Evolutionary conservation across 176 grass and related monocot genomes (phyloP), one percentile per base, ranked within the genome.

Genomic region (Ananas comosus): DNA sequence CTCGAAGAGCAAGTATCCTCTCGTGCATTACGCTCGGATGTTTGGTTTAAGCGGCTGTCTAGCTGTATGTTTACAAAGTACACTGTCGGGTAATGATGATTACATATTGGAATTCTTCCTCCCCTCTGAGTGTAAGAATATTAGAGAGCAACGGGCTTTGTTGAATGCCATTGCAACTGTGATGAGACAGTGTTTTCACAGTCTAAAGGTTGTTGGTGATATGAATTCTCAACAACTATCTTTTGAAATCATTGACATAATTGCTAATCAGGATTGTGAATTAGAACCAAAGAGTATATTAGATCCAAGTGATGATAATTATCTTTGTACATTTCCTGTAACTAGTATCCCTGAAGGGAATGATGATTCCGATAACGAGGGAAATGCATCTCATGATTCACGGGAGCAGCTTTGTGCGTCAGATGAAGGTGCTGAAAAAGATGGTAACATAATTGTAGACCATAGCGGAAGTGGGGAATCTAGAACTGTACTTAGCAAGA

Each of bases 51-150:
- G 11, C n/a, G 66, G 75, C 47, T 69, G 65, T 51, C 51, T 77
- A 5, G 52, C 75, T 19, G 50, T 77, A 63, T 77, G 51, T 42
- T 69, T 77, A 69, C 65, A 23, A 61, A 77, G 66, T 16, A 61
- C 52, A 21, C 66, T 69, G n/a, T 63, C 75, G 0, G 66, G 65
- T 18, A 19, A 69, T 47, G 75, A 77, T 51, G 65, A 77, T 69
- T 77, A 77, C 66, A 63, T 77, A 77, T 69, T 77, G 42, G 75
- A 77, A 17, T 77, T 69, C 65, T 77, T 77, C 53, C 75, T 77
- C 68, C 66, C 75, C 27, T 12, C 65, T 2, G 53, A 61, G 13
- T 77, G 66, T 22, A 69, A 69, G 53, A 63, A 12, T 3, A 52
- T 21, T 61, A 57, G 5, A 24, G 52, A 77, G 18, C 75, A 77